These are phyloP conservation scores for Ampelomyces quisqualis DNA, from an alignment of 2,329 filamentous ascomycete genomes.

Conservation along the genomic window DNA sequence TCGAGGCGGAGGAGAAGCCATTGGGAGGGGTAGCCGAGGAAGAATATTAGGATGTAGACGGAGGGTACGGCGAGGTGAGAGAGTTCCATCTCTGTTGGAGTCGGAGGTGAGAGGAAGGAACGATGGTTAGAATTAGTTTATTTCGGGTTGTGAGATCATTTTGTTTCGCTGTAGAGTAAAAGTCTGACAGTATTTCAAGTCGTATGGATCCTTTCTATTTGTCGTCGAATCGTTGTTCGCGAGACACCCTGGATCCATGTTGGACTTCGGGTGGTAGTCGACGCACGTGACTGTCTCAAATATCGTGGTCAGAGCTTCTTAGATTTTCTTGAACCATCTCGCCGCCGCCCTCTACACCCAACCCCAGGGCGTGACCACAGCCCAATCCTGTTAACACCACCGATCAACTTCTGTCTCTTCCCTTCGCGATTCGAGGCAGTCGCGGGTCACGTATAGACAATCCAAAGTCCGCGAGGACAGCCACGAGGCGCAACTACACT, in stretches of 20 bases:
- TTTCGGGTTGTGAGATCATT: too few relatives aligned
- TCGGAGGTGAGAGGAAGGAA: too few relatives aligned
- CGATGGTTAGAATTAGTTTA: too few relatives aligned
- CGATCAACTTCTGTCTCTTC: slow-evolving; percentile 2
- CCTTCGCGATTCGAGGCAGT: slow-evolving; percentile 10
- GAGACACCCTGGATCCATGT: not conserved
- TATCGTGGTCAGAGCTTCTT: slow-evolving; percentile 11
- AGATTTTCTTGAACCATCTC: slow-evolving; percentile 16
- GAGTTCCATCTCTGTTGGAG: slow-evolving; percentile 23
- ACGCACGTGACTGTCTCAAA: slow-evolving; percentile 3
- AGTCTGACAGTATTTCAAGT: too few relatives aligned
- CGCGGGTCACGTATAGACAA: slow-evolving; percentile 7
- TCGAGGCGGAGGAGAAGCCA: slow-evolving; percentile 63
- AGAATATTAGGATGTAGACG: slow-evolving; percentile 65
- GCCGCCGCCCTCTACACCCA: slow-evolving; percentile 20
- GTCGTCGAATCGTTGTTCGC: not conserved
- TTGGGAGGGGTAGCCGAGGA: slow-evolving; percentile 73
- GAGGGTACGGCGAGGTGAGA: slow-evolving; percentile 64
- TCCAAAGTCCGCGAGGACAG: slow-evolving; percentile 7
- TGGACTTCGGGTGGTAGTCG: not conserved
- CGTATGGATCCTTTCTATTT: too few relatives aligned
- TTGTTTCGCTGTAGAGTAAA: too few relatives aligned
- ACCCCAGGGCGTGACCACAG: slow-evolving; percentile 28
- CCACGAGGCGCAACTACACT: slow-evolving; percentile 14
- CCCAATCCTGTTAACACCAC: slow-evolving; percentile 14